Evolutionary conservation across 2,329 filamentous ascomycete genomes (phyloP).

Genomic region (Nigrospora sphaerica): DNA sequence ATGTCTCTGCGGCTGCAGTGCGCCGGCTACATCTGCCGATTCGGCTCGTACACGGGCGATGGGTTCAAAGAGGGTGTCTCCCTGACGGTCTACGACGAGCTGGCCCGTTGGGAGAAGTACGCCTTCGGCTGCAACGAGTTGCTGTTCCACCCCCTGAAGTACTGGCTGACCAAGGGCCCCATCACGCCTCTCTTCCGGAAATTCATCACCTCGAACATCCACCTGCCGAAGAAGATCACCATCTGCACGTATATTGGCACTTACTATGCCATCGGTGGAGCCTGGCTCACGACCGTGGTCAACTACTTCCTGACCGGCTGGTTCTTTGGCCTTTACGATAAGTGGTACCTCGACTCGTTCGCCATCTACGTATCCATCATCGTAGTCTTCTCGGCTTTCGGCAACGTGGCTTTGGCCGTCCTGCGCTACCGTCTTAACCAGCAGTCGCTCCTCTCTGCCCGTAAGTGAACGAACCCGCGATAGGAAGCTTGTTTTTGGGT

Average conservation of each 20-base stretch:
- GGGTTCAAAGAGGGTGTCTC: conserved; percentile 81
- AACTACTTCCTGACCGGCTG: conserved; percentile 75
- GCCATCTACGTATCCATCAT: conserved; percentile 24
- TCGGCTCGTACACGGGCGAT: conserved; percentile 67
- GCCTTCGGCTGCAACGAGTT: conserved; percentile 80
- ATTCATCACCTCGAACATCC: conserved; percentile 68
- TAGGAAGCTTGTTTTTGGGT: neutral
- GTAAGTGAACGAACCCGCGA: conserved; percentile 15
- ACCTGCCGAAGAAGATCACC: conserved; percentile 68
- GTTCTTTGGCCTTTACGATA: conserved; percentile 42
- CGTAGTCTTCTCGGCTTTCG: conserved; percentile 23
- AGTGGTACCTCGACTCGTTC: conserved; percentile 60
- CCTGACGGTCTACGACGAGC: conserved; percentile 76
- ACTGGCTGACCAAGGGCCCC: conserved; percentile 66
- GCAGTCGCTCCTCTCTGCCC: conserved; percentile 34
- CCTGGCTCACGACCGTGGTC: conserved; percentile 64
- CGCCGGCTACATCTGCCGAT: conserved; percentile 63
- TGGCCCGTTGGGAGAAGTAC: conserved; percentile 82
- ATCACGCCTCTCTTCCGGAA: conserved; percentile 72
- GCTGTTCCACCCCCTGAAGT: conserved; percentile 69
- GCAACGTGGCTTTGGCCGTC: conserved; percentile 41
- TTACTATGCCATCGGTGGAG: conserved; percentile 71
- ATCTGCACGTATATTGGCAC: conserved; percentile 73
- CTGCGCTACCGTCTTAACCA: conserved; percentile 53
- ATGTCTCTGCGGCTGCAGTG: conserved; percentile 73